Percentiles rank a stretch among this genome's conserved stretches.
These are phyloP conservation scores for Sugiyamaella grinbergsii DNA, from an alignment of 1,139 yeast species.

Conservation along the genomic window DNA sequence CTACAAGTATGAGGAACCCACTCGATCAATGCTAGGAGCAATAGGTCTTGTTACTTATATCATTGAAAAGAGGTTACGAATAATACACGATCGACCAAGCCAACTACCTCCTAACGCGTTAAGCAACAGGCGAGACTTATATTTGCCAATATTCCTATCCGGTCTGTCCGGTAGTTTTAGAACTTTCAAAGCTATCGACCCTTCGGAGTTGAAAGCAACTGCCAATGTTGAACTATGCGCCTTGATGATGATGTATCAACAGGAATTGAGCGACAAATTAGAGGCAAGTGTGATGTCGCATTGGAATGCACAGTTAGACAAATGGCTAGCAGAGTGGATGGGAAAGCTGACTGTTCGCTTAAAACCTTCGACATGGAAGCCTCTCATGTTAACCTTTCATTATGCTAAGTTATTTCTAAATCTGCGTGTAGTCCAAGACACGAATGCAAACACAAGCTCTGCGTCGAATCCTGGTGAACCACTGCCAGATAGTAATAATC, in stretches of 20 bases:
- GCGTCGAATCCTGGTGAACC: constrained; percentile 10
- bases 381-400: constrained; percentile 33
- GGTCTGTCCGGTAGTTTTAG: constrained; percentile 18
- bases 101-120: constrained; percentile 20
- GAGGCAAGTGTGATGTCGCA: constrained; percentile 27
- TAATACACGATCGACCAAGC: constrained; percentile 34
- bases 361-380: constrained; percentile 34
- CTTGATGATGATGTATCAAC: constrained; percentile 32
- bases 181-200: constrained; percentile 23
- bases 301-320: constrained; percentile 35
- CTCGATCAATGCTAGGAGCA: constrained; percentile 30
- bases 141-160: constrained; percentile 24
- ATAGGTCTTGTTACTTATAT: constrained; percentile 34
- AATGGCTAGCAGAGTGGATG: constrained; percentile 36
- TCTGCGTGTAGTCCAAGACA: constrained; percentile 25
- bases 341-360: constrained; percentile 32
- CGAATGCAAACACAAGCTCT: background rate
- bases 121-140: constrained; percentile 21
- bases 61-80: constrained; percentile 33
- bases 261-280: constrained; percentile 28
- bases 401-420: constrained; percentile 35
- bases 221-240: constrained; percentile 36
- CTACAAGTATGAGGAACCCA: constrained; percentile 19
- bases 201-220: constrained; percentile 32
- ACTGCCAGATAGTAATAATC: constrained; percentile 6